phyloP scores from a whole-genome alignment of 768 basidiomycete species.

The Russula earlei region DNA sequence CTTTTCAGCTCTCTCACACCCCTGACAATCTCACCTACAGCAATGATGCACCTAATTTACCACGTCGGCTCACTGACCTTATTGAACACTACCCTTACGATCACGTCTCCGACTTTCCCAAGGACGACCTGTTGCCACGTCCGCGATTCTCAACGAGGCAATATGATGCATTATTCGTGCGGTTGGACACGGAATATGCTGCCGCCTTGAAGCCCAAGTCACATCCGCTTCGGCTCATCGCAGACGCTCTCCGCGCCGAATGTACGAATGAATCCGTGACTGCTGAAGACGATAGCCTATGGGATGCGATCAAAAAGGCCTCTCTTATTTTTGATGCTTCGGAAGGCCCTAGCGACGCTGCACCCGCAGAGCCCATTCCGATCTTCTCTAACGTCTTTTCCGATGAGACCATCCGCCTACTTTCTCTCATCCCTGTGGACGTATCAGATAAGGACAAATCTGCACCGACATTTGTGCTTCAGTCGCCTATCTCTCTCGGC shows the following conservation, averaged over 20 bases:
- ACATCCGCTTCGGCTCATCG: constrained; percentile 50
- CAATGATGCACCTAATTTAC: constrained; percentile 56
- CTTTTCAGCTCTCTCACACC: background rate
- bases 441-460: constrained; percentile 24
- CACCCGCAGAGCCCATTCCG: constrained; percentile 30
- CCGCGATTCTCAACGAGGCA: constrained; percentile 61
- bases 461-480: constrained; percentile 22
- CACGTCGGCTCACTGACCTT: constrained; percentile 60
- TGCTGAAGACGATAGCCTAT: constrained; percentile 34
- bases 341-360: constrained; percentile 11
- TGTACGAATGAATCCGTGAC: constrained; percentile 27
- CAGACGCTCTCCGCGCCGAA: constrained; percentile 45
- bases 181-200: constrained; percentile 44
- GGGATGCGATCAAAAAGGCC: constrained; percentile 44
- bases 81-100: constrained; percentile 61
- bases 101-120: constrained; percentile 25
- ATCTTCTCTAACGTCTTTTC: constrained; percentile 46
- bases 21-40: constrained; percentile 28
- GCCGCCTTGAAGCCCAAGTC: constrained; percentile 30
- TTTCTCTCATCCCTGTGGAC: constrained; percentile 43
- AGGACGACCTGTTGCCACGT: constrained; percentile 43
- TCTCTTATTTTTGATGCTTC: constrained; percentile 22
- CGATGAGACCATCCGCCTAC: constrained; percentile 53
- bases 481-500: constrained; percentile 26
- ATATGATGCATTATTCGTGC: constrained; percentile 58